Conservation (phyloP, 805 yeast genomes). For the Saccharomycopsis sp. region DNA sequence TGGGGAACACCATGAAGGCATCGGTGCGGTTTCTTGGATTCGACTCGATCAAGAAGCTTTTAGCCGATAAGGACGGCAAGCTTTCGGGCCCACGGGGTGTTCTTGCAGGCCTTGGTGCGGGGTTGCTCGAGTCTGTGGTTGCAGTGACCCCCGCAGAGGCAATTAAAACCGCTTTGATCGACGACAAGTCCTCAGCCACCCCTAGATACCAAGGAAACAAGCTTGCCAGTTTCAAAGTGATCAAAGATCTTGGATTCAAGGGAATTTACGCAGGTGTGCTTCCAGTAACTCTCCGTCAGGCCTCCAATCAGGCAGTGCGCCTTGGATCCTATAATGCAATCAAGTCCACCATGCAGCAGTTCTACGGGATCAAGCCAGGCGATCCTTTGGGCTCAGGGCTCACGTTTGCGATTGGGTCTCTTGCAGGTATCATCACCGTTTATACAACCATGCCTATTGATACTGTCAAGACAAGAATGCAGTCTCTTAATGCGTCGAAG, state of each 20-base stretch:
- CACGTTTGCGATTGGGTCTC: slow-evolving; percentile 85
- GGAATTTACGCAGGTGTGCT: slow-evolving; percentile 86
- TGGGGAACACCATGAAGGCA: slow-evolving; percentile 94
- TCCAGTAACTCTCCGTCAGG: slow-evolving; percentile 94
- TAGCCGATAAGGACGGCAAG: slow-evolving; percentile 81
- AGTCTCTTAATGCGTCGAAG: slow-evolving; percentile 71
- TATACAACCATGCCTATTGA: slow-evolving; percentile 94
- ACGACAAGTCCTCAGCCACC: slow-evolving; percentile 70
- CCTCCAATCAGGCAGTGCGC: slow-evolving; percentile 91
- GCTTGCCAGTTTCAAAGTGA: slow-evolving; percentile 54
- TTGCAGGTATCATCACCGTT: slow-evolving; percentile 85
- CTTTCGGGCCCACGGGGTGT: slow-evolving; percentile 88
- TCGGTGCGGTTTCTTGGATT: slow-evolving; percentile 92
- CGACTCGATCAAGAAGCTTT: slow-evolving; percentile 71
- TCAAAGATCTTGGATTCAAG: slow-evolving; percentile 70
- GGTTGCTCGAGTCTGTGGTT: slow-evolving; percentile 79
- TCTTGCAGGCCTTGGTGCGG: slow-evolving; percentile 96
- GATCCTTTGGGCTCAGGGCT: slow-evolving; percentile 70
- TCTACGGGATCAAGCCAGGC: slow-evolving; percentile 56
- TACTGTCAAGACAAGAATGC: slow-evolving; percentile 96
- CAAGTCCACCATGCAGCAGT: slow-evolving; percentile 69
- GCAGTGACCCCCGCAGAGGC: slow-evolving; percentile 98
- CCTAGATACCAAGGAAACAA: slow-evolving; percentile 68
- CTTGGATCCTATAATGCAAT: slow-evolving; percentile 88
- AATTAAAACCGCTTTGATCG: slow-evolving; percentile 90